These are phyloP conservation scores for Herpetomonas samuelpessoai DNA, from an alignment of 208 protist species.

Conservation along the genomic window DNA sequence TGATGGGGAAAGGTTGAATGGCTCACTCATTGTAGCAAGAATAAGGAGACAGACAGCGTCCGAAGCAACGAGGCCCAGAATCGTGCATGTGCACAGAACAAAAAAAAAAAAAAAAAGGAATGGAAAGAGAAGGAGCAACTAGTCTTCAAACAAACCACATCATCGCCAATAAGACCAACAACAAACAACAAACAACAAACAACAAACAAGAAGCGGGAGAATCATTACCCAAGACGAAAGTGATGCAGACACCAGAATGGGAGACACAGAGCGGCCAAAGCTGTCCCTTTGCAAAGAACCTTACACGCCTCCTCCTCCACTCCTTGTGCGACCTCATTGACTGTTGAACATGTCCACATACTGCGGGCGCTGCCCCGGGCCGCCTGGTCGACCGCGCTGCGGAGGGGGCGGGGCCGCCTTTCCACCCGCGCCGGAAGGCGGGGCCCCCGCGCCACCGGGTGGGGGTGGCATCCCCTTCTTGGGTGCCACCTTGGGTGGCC, in stretches of 20 bases:
- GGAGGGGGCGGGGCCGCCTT: slow-evolving; percentile 18
- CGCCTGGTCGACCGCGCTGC: slow-evolving; percentile 14
- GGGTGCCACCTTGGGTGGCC: slow-evolving; percentile 58
- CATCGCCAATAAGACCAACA: neutral
- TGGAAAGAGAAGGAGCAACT: neutral
- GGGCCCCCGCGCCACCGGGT: neutral
- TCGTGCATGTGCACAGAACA: neutral
- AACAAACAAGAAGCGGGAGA: neutral
- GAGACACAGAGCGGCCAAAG: no score
- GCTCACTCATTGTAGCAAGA: no score
- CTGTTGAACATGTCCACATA: slow-evolving; percentile 87
- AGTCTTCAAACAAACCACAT: neutral
- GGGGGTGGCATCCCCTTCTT: slow-evolving; percentile 6
- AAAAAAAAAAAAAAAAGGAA: slow-evolving; percentile 4
- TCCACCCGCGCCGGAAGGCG: no score
- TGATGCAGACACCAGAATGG: no score
- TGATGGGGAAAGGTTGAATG: no score
- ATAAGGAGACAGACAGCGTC: neutral
- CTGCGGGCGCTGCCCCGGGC: slow-evolving; percentile 30
- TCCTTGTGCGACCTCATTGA: no score
- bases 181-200: slow-evolving; percentile 3
- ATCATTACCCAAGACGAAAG: no score
- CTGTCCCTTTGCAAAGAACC: no score
- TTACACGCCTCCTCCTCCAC: no score
- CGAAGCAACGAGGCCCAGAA: neutral